Evolutionary conservation across 73 alveolate genomes (phyloP), one percentile per base, ranked within the genome.

Genomic region (Stentor roeselii): DNA sequence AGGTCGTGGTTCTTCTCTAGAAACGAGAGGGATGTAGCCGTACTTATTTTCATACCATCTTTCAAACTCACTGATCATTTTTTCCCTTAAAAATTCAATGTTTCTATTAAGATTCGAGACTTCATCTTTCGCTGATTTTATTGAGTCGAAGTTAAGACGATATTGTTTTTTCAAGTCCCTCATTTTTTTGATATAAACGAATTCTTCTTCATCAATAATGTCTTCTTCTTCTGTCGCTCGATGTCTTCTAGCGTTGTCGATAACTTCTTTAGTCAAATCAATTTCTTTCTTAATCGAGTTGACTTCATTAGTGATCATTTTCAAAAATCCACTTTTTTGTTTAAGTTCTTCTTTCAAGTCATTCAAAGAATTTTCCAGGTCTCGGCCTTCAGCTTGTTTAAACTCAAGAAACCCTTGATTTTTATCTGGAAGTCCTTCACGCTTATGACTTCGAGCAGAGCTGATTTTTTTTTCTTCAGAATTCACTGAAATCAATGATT

Each of bases 131-230:
- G 92, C 59, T 36, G 83, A 77, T 87, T 94, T 96, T 74, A 95
- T 90, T 83, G 88, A 85, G 83, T 95, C 98, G 42, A 85, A 96
- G 42, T 97, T 91, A 41, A 90, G 95, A 88, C 96, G 92, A 85
- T 94, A 95, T 78, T 60, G 82, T 82, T 88, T 94, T 93, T 96
- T 97, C 60, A 88, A 76, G 59, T 96, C 98, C 88, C 96, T 97
- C 61, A 97, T 85, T 82, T 93, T 94, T 84, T 95, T 92, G 76
- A 97, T 84, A 59, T 92, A 88, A 75, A 78, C 88, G 75, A 93
- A 93, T 87, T 97, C 99, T 85, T 96, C 99, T 90, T 97, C 99
- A 87, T 97, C 99, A 60, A 96, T 97, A 6, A 97, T 89, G 3
- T 94, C 97, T 88, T 60, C 83, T 83, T 74, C 96, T 92, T 92